Conservation (phyloP, 192 early-diverging fungal species). For the Coemansia sp. region DNA sequence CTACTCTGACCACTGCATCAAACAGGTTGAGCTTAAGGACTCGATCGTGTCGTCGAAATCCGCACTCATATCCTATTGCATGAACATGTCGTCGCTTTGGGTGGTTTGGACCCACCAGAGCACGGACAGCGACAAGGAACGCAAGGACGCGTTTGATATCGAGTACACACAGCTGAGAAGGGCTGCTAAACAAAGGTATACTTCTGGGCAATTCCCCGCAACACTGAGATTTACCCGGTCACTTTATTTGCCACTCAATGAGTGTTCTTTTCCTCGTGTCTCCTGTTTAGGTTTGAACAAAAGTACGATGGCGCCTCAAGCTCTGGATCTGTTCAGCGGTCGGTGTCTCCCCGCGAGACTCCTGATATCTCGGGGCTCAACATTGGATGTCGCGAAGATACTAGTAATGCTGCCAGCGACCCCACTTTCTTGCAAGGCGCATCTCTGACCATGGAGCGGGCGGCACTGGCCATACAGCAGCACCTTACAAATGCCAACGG, state of each 20-base stretch:
- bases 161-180: neutral
- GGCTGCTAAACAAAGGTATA: neutral
- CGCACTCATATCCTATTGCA: neutral
- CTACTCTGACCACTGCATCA: neutral
- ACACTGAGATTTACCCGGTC: neutral
- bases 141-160: neutral
- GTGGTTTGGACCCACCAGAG: conserved; percentile 14
- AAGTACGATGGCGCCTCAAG: neutral
- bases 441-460: neutral
- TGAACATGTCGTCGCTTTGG: conserved; percentile 11
- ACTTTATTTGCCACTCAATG: neutral
- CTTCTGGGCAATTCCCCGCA: too few species aligned
- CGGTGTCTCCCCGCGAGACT: neutral
- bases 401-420: neutral
- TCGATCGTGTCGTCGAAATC: neutral
- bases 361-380: neutral
- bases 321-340: neutral
- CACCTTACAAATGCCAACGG: conserved; percentile 10
- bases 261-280: neutral
- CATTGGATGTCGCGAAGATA: neutral
- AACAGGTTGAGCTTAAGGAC: neutral
- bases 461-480: neutral
- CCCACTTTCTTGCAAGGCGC: neutral
- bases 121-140: neutral
- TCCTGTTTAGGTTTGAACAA: neutral